Conservation (phyloP, 1,139 yeast species). For the Candida tropicalis region DNA sequence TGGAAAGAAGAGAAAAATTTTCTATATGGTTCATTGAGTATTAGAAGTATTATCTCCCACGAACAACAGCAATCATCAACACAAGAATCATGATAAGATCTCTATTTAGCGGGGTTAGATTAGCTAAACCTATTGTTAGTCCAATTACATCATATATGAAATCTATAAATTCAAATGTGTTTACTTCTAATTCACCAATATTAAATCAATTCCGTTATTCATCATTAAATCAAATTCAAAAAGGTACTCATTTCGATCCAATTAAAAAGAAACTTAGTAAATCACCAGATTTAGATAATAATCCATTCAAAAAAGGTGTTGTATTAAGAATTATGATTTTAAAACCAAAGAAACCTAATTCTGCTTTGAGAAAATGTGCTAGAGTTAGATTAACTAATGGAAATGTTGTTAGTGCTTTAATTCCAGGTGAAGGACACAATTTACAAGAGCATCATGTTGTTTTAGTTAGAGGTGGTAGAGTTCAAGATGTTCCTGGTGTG, state of each 20-base stretch:
- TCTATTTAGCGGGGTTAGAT: constrained; percentile 11
- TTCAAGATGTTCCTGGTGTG: constrained; percentile 98
- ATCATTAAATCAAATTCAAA: constrained; percentile 71
- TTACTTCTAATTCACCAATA: not conserved
- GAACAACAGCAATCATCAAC: not conserved
- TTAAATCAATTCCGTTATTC: constrained; percentile 52
- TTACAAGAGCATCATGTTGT: constrained; percentile 98
- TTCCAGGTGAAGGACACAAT: constrained; percentile 98
- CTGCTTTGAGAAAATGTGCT: constrained; percentile 96
- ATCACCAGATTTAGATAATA: constrained; percentile 79
- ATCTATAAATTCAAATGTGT: constrained; percentile 17
- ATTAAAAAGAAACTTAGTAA: constrained; percentile 48
- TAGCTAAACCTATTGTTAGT: constrained; percentile 6
- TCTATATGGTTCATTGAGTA: not conserved
- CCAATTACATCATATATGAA: constrained; percentile 17
- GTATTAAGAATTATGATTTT: constrained; percentile 92
- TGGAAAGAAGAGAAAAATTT: constrained; percentile 2
- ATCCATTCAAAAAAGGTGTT: constrained; percentile 91
- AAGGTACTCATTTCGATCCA: constrained; percentile 63
- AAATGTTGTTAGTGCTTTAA: constrained; percentile 84
- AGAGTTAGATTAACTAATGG: constrained; percentile 94
- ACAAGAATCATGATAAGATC: constrained; percentile 15
- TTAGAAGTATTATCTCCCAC: not conserved
- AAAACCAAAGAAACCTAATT: constrained; percentile 97
- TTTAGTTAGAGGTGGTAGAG: constrained; percentile 94